Evolutionary conservation across 176 grass and related monocot species (phyloP).

Genomic region (Cenchrus fungigraminus): DNA sequence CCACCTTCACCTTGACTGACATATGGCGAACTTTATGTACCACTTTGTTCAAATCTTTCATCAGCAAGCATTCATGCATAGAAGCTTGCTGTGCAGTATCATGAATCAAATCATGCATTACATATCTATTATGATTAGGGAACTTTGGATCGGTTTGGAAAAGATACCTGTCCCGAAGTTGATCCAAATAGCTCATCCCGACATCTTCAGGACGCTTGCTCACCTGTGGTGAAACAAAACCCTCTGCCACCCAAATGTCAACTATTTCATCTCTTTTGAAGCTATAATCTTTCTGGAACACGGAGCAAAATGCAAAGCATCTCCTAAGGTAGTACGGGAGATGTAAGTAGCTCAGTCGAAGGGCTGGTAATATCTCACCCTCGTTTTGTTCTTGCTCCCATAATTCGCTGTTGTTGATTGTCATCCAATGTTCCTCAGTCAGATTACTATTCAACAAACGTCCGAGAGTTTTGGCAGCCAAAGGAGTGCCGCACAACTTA

Average conservation of each 20-base stretch:
- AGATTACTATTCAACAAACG: constrained; percentile 17
- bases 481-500: too few species aligned
- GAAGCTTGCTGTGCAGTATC: constrained; percentile 41
- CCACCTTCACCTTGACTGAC: background rate
- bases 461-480: constrained; percentile 34
- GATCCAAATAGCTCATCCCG: background rate
- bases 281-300: constrained; percentile 40
- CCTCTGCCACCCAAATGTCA: background rate
- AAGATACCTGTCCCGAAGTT: constrained; percentile 21
- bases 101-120: constrained; percentile 55
- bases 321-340: constrained; percentile 44
- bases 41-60: background rate
- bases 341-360: constrained; percentile 51
- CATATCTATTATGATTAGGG: background rate
- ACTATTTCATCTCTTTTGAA: background rate
- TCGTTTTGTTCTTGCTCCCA: constrained; percentile 33
- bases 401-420: constrained; percentile 29
- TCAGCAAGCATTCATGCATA: background rate
- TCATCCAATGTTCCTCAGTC: constrained; percentile 1
- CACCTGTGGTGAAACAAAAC: constrained; percentile 3
- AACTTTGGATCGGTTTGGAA: background rate
- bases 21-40: constrained; percentile 15
- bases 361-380: constrained; percentile 41
- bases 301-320: constrained; percentile 39
- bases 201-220: background rate